Evolutionary conservation across 371 early-diverging fungal genomes (phyloP), one percentile per base, ranked within the genome.

Genomic region (Apophysomyces variabilis): DNA sequence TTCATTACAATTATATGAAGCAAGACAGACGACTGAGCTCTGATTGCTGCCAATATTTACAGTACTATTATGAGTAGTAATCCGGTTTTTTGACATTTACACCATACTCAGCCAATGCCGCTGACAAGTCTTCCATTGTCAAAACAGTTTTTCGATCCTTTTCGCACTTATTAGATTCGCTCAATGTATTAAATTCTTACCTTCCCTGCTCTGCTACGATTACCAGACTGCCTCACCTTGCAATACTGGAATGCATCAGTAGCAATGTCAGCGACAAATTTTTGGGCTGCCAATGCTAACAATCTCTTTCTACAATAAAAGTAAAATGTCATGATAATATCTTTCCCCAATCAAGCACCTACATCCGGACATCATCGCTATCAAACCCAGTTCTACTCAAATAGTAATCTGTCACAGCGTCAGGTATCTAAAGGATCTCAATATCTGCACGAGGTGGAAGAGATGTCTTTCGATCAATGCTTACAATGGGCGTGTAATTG

Each of bases 381-480:
- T 94, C 91, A 64, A 99, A 93, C 5, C 99, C 99, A 4, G 97
- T 90, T 72, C 93, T 87, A 44, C 92, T 88, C 47, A 99, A 79
- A 73, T 96, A 97, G 76, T 98, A 95, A 71, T 99, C 99, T 26
- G 96, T 94, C 11, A 99, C 94, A 38, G 93, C 92, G 72, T 99
- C 99, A 41, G 99, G 99, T 71, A 99, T 95, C 93, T 93, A 71
- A 18, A 54, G 6, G 45, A 1, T n/a, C 18, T 47, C 7, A n/a
- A 7, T 11, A 16, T 47, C 47, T 47, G 9, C 7, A 13, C n/a
- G 16, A 26, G 38, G n/a, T 32, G 58, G 47, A 38, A 0, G 21
- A 37, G 8, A 43, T 35, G 41, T 26, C 47, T 18, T 41, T 41
- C 41, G 3, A 41, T 41, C 14, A 7, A 45, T 11, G 57, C 82